Percentiles rank a stretch among this genome's conserved stretches.
Conservation (phyloP, 805 yeast genomes). For the Barnettozyma siamensis region DNA sequence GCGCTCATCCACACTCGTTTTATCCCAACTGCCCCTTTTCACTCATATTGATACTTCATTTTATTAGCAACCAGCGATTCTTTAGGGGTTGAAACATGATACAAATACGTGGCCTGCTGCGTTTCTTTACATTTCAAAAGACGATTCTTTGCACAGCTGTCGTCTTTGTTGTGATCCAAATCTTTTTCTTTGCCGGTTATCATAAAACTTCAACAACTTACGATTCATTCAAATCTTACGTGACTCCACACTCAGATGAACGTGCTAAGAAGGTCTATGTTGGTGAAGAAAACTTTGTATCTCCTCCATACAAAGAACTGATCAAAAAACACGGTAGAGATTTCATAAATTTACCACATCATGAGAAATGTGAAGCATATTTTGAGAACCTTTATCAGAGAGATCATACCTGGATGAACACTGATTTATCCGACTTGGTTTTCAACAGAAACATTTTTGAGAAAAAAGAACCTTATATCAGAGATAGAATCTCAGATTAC, state of each 20-base stretch:
- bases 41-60: no score
- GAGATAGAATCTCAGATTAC: slow-evolving; percentile 11
- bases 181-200: not conserved
- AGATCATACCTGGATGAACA: slow-evolving; percentile 18
- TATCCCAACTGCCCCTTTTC: no score
- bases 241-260: no score
- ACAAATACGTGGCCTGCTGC: not conserved
- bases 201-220: not conserved
- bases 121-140: not conserved
- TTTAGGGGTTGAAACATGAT: no score
- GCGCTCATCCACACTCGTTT: no score
- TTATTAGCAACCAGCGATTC: no score
- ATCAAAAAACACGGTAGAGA: not conserved
- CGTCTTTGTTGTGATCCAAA: not conserved
- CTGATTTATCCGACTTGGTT: slow-evolving; percentile 17
- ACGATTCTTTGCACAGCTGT: not conserved
- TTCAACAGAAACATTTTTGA: slow-evolving; percentile 22
- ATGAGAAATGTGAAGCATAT: slow-evolving; percentile 26
- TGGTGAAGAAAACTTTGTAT: not conserved
- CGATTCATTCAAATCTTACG: not conserved
- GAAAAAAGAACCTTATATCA: slow-evolving; percentile 14
- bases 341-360: slow-evolving; percentile 1
- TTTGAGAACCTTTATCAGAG: slow-evolving; percentile 23
- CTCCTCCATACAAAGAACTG: slow-evolving; percentile 4
- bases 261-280: not conserved